Base-by-base conservation (phyloP, 2,329 filamentous ascomycete genomes). In the Colletotrichum noveboracense region DNA sequence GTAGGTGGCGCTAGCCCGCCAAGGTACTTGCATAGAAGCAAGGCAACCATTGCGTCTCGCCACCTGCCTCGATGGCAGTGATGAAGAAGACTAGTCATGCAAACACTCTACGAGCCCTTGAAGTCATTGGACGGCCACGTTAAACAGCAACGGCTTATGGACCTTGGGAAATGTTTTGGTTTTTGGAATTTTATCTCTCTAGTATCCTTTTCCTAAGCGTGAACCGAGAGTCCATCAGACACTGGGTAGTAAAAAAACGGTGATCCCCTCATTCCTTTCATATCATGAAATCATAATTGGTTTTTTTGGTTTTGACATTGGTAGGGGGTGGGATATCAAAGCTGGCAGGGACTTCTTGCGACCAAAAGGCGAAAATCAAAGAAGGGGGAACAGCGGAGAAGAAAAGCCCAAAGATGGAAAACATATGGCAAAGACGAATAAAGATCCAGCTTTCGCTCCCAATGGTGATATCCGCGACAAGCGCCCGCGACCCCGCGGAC, bases 201-300 rank as follows among this genome's bases (percentile, higher is more conserved):
- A 61, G 43, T 5, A 21, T 32, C 36, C 61, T 34, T 34, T 16
- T 43, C 61, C 24, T 34, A 34, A 64, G 36, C 21, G 21, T 38
- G 5, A 38, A 36, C 14, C 21, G 32, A 43, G n/a, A 48, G 43
- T n/a, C n/a, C 21, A 34, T 43, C n/a, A 26, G 34, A 48, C 26
- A 65, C 13, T 52, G 7, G 32, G 36, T 36, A 28, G 21, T 38
- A 21, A n/a, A 16, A 16, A 61, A 48, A n/a, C 18, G 38, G 21
- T 7, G 48, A n/a, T 32, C 52, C 26, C n/a, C 60, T 34, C 13
- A 24, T 68, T 60, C 69, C 56, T 55, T 72, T 73, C 70, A 48
- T 75, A 73, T 75, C 73, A 52, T 73, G 70, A 73, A 75, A 75
- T 75, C 70, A 68, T 75, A 58, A 73, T 32, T 68, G 13, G 52